Evolutionary conservation across 192 early-diverging fungal species (phyloP).

Genomic region (Pilobolus umbonatus): DNA sequence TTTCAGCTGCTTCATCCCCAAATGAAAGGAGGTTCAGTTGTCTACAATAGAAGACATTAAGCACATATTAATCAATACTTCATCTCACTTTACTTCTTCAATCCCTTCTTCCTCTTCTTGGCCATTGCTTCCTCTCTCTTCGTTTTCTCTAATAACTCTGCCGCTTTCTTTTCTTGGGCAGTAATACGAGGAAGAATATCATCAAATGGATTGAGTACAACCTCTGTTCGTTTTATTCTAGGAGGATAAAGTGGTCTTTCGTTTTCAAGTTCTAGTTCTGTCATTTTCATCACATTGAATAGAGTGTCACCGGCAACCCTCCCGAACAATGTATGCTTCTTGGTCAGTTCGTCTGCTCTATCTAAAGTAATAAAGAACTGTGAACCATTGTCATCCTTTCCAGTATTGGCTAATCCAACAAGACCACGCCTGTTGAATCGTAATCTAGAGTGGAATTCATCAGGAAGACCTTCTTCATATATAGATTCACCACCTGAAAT

Average conservation of each 20-base stretch:
- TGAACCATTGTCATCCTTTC: conserved; percentile 72
- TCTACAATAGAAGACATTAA: conserved; percentile 36
- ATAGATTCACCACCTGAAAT: conserved; percentile 78
- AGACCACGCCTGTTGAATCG: conserved; percentile 86
- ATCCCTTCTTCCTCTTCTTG: conserved; percentile 23
- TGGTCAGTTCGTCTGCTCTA: conserved; percentile 74
- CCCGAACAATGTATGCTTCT: conserved; percentile 92
- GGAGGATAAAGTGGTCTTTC: conserved; percentile 79
- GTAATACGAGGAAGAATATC: conserved; percentile 78
- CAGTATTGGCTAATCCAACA: conserved; percentile 87
- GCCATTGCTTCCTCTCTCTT: conserved; percentile 31
- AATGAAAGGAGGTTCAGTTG: conserved; percentile 81
- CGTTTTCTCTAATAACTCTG: conserved; percentile 17
- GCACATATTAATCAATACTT: conserved; percentile 11
- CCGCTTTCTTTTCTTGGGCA: conserved; percentile 28
- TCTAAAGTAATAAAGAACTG: conserved; percentile 97
- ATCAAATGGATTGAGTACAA: conserved; percentile 86
- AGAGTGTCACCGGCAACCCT: conserved; percentile 87
- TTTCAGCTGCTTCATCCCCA: conserved; percentile 74
- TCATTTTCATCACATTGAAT: conserved; percentile 86
- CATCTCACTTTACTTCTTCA: conserved; percentile 20
- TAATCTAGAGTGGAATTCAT: conserved; percentile 90
- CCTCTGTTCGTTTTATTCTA: conserved; percentile 55
- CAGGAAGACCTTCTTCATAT: conserved; percentile 77
- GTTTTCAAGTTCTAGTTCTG: conserved; percentile 66